Base-by-base conservation (phyloP, 2,329 filamentous ascomycete species). In the Trichoderma sp. region DNA sequence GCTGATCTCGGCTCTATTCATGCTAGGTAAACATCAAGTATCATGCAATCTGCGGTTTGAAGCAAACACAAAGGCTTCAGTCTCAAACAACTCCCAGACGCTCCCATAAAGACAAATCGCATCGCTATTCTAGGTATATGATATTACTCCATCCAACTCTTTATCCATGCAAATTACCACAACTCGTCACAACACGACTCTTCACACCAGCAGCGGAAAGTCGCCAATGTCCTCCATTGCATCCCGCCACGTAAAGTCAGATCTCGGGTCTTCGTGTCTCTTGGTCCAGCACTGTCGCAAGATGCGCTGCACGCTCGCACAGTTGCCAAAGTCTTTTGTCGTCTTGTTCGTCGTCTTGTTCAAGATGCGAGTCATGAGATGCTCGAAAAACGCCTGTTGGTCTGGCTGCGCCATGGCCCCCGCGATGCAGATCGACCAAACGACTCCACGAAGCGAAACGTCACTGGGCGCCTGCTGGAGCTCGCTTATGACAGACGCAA, bases 241-340 rank as follows among this genome's bases (percentile, higher is more conserved):
- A 21, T 66, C 63, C 26, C 52, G 46, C 43, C 54, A 51, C 24
- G 63, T 59, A 39, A 54, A 66, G 14, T 66, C 39, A 3, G 24
- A 37, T 5, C 30, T 16, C 8, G 63, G 63, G 37, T 66, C 52
- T n/a, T 66, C 63, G 10, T 66, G 63, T 37, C 63, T 28, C 30
- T 56, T 66, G 18, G 63, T 66, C 63, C 63, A 66, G 26, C 63
- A 66, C 6, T 66, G 63, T 16, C 63, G 46, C 52, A 66, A 51
- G 14, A 66, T 66, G 28, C 63, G 63, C 43, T 66, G 63, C 21
- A 66, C 63, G 39, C 63, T 66, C 30, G 43, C 54, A 32, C 63
- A 66, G 39, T 66, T 66, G 1, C 63, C 63, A 51, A 66, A 66
- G 14, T 66, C 56, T 10, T 54, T 28, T 1, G 46, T 56, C 10